A percentile compares a stretch with the other conserved stretches of the same genome.
phyloP scores from a whole-genome alignment of 495 filamentous ascomycete genomes.

The Cladorrhinum samala region DNA sequence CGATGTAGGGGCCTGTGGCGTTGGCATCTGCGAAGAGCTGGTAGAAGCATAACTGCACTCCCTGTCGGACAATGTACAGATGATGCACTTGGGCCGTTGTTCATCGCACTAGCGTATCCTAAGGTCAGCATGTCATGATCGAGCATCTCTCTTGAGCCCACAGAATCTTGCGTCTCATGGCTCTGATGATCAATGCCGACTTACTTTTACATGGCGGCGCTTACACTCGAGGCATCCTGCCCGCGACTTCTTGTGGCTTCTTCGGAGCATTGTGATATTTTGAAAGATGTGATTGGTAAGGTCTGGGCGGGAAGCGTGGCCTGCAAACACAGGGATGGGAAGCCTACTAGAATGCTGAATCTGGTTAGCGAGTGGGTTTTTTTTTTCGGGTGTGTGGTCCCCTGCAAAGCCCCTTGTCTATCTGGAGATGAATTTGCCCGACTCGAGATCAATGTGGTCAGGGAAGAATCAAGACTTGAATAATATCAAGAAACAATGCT shows the following conservation, averaged over 20 bases:
- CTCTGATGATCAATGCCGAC: neutral
- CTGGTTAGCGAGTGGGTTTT: neutral
- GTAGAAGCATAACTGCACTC: slow-evolving; percentile 26
- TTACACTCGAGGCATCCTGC: slow-evolving; percentile 36
- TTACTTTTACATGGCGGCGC: slow-evolving; percentile 34
- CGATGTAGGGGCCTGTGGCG: neutral
- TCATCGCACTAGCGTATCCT: slow-evolving; percentile 35
- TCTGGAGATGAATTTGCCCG: neutral
- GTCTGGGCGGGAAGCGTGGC: neutral
- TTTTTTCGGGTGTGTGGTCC: neutral
- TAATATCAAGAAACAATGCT: too few relatives aligned
- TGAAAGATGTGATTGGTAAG: neutral
- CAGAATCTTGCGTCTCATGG: too few relatives aligned
- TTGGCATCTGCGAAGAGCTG: too few relatives aligned
- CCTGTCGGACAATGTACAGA: slow-evolving; percentile 29
- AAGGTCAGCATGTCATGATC: too few relatives aligned
- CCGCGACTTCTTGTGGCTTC: slow-evolving; percentile 35
- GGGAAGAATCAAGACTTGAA: too few relatives aligned
- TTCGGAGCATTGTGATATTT: slow-evolving; percentile 25
- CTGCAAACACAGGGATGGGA: neutral
- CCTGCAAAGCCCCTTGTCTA: neutral
- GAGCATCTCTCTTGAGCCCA: too few relatives aligned
- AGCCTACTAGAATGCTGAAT: neutral
- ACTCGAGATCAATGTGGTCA: too few relatives aligned
- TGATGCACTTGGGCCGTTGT: slow-evolving; percentile 27